Evolutionary conservation across 441 rosid species (phyloP), one percentile per base, ranked within the genome.

Genomic region (Geranium incanum): DNA sequence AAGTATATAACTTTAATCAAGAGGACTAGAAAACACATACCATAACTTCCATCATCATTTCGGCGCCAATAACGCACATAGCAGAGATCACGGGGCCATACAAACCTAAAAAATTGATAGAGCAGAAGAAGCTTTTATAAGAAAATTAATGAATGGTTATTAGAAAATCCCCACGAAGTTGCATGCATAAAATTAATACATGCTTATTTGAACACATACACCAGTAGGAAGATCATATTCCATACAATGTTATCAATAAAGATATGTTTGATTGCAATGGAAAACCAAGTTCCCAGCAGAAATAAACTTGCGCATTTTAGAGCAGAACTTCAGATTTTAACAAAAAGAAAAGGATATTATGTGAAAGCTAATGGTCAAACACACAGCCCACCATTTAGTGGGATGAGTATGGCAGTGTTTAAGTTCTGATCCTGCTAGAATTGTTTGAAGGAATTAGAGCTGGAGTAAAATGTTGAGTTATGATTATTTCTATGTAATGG

Each of bases 11-110:
- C 66, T 80, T 78, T 70, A 67, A 75, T 66, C 19, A 64, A 71
- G 39, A 64, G 63, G 66, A 37, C 55, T 9, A 36, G 67, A 73
- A 68, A 74, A 37, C 48, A 28, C 48, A 73, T 88, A 90, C 98
- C 99, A 82, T 93, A 95, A 77, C 98, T 95, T 77, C 97, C 98
- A 66, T 91, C 98, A 72, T 95, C 97, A 76, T 95, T 95, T 78
- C 98, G 83, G 57, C 97, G 94, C 99, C 97, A 95, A 77, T 95
- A 95, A 28, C 98, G 90, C 71, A 93, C 96, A 81, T 95, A 95
- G 77, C 99, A 95, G 84, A 95, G 98, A 76, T 93, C 98, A 76
- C 99, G 97, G 15, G 99, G 97, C 98, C 97, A 95, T 66, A 95
- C 93, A 80, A 93, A 71, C 91, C 99, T 95, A 86, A 74, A 81